These are phyloP conservation scores for Hevea brasiliensis DNA, from an alignment of 345 rosid species.

Conservation along the genomic window DNA sequence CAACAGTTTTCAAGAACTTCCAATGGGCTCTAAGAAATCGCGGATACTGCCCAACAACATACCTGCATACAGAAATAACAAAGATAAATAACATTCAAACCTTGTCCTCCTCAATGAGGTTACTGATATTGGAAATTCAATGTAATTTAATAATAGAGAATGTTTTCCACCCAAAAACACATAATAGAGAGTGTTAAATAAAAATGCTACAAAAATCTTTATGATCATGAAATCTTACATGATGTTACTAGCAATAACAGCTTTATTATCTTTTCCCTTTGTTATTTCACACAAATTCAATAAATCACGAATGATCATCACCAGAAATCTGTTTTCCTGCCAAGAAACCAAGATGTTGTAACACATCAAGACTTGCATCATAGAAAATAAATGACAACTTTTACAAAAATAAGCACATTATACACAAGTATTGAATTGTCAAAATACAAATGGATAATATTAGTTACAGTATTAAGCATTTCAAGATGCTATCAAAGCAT, in stretches of 20 bases:
- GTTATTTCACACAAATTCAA: constrained; percentile 96
- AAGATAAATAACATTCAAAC: neutral
- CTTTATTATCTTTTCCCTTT: constrained; percentile 97
- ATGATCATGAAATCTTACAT: constrained; percentile 57
- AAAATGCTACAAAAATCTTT: neutral
- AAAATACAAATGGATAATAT: neutral
- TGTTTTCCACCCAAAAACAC: neutral
- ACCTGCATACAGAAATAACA: constrained; percentile 54
- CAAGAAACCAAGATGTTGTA: constrained; percentile 11
- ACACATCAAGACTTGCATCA: neutral
- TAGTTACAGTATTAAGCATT: too few species aligned
- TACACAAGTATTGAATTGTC: neutral
- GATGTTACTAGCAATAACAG: constrained; percentile 97
- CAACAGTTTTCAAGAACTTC: constrained; percentile 99
- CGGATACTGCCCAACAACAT: constrained; percentile 99
- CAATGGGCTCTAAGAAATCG: constrained; percentile 98
- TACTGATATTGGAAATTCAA: neutral
- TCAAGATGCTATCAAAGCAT: neutral
- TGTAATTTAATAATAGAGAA: too few species aligned
- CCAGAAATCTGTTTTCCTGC: constrained; percentile 99
- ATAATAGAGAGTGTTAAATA: neutral
- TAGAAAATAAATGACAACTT: neutral
- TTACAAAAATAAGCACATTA: neutral
- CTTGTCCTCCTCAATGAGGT: neutral
- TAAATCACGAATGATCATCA: constrained; percentile 96